phyloP scores from a whole-genome alignment of 2,329 filamentous ascomycete genomes.

The Monosporascus sp. region DNA sequence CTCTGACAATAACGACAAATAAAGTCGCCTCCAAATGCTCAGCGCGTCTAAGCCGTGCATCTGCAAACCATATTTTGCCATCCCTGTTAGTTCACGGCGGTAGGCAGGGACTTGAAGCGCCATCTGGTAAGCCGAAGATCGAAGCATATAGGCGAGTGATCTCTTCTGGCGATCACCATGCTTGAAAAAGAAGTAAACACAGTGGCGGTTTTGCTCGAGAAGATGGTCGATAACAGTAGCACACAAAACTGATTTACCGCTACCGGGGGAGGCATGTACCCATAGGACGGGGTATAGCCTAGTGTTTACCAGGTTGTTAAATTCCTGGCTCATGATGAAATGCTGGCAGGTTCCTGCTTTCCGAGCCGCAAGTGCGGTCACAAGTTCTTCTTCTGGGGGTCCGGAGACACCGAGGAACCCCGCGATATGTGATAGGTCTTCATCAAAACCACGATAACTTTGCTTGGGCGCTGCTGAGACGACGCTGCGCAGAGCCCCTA shows the following conservation, averaged over 20 bases:
- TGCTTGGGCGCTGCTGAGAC: constrained; percentile 3
- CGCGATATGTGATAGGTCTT: neutral
- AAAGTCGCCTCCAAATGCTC: constrained; percentile 2
- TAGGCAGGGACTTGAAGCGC: neutral
- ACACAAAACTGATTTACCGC: constrained; percentile 8
- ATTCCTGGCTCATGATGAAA: constrained; percentile 2
- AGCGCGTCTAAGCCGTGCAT: neutral
- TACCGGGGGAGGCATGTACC: constrained; percentile 6
- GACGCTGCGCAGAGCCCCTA: constrained; percentile 10
- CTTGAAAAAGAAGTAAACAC: constrained; percentile 10
- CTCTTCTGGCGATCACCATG: constrained; percentile 6
- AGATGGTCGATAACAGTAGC: constrained; percentile 10
- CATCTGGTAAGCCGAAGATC: constrained; percentile 9
- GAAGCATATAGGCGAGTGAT: constrained; percentile 7
- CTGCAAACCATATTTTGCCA: constrained; percentile 1
- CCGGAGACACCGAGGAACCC: neutral
- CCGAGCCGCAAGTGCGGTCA: neutral
- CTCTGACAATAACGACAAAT: neutral
- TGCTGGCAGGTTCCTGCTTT: constrained; percentile 8
- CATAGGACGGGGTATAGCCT: constrained; percentile 1
- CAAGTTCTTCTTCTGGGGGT: constrained; percentile 6
- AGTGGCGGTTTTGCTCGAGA: neutral
- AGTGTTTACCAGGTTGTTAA: constrained; percentile 2
- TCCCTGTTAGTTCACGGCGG: neutral
- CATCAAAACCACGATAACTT: neutral